Conservation (phyloP, 106 monocot species). For the Platanthera guangdongensis region DNA sequence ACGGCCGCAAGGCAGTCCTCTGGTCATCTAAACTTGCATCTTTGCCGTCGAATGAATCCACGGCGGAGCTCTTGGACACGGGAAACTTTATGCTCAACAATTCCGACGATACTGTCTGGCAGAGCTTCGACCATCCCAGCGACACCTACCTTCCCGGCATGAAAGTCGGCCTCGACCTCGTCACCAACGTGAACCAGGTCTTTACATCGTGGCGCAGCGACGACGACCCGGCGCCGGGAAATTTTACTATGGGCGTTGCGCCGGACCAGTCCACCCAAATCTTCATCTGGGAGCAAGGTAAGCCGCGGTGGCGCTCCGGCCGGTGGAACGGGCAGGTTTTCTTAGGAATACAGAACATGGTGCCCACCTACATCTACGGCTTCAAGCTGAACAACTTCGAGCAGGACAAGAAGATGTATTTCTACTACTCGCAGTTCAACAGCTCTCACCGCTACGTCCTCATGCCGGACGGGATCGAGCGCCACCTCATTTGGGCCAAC, state of each 20-base stretch:
- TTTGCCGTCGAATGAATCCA: conserved; percentile 5
- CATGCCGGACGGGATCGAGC: conserved; percentile 20
- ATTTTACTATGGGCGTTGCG: conserved; percentile 29
- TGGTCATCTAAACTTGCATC: conserved; percentile 28
- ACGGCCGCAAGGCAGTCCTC: background rate
- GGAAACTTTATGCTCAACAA: conserved; percentile 29
- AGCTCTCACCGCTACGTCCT: conserved; percentile 33
- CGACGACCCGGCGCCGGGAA: conserved; percentile 32
- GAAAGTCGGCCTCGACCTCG: conserved; percentile 20
- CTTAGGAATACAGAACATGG: conserved; percentile 30
- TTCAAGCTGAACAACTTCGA: conserved; percentile 35
- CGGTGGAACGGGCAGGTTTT: conserved; percentile 34
- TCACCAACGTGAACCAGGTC: conserved; percentile 5
- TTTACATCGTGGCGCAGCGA: conserved; percentile 47
- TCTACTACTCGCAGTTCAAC: conserved; percentile 27
- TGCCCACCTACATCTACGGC: conserved; percentile 39
- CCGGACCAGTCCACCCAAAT: conserved; percentile 21
- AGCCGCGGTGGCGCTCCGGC: conserved; percentile 34
- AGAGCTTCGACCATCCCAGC: conserved; percentile 48
- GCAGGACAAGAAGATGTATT: conserved; percentile 33
- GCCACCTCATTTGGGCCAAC: conserved; percentile 18
- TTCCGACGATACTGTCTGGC: conserved; percentile 14
- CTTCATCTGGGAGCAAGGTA: conserved; percentile 12
- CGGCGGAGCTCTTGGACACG: conserved; percentile 2
- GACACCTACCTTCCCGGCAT: conserved; percentile 40